Evolutionary conservation across 306 rosid genomes (phyloP).

Genomic region (Luffa acutangula): DNA sequence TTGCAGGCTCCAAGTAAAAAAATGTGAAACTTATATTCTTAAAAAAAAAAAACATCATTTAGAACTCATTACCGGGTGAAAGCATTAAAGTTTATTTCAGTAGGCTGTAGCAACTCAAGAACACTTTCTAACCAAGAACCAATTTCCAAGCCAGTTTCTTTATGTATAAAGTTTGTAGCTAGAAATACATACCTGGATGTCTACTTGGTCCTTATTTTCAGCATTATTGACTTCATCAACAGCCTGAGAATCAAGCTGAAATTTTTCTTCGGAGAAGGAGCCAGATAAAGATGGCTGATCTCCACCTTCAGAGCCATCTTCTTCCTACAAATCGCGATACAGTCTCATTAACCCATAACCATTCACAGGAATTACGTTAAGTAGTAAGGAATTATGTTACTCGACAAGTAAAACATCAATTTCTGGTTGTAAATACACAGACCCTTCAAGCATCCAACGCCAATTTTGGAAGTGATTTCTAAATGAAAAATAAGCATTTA

Average conservation of each 20-base stretch:
- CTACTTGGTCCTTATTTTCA: conserved; percentile 39
- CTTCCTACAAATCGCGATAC: conserved; percentile 27
- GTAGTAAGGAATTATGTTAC: background rate
- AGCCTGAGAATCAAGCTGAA: conserved; percentile 24
- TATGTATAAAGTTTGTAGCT: background rate
- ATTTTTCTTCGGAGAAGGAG: conserved; percentile 25
- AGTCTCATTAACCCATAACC: background rate
- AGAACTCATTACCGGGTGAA: background rate
- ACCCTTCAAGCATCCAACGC: background rate
- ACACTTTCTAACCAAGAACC: background rate
- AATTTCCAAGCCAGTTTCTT: background rate
- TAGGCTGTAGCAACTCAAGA: background rate
- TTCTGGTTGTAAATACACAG: background rate
- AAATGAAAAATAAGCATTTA: background rate
- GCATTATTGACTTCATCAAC: conserved; percentile 34
- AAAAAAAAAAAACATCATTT: background rate
- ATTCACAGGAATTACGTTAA: background rate
- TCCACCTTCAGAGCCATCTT: conserved; percentile 33
- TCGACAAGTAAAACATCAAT: background rate
- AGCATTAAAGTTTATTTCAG: background rate
- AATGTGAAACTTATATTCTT: background rate
- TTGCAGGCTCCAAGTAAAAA: background rate
- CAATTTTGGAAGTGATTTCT: background rate
- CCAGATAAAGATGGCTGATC: conserved; percentile 31
- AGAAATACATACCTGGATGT: conserved; percentile 30